Percentiles rank a stretch among this genome's conserved stretches.
phyloP scores from a whole-genome alignment of 2,329 filamentous ascomycete species.

The Phialocephala subalpina region DNA sequence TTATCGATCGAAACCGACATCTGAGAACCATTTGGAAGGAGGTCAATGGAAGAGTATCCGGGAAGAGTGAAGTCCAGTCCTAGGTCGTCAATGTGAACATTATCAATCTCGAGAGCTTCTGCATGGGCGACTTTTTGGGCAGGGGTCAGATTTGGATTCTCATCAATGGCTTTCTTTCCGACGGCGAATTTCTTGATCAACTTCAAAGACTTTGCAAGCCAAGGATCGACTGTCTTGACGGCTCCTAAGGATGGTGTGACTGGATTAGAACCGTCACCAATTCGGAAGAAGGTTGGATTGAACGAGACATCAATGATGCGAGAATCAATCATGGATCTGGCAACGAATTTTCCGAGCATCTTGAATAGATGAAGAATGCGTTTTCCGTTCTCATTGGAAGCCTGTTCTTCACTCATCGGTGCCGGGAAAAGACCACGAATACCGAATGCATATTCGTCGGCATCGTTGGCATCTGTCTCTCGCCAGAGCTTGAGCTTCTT shows the following conservation, averaged over 20 bases:
- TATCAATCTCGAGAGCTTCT: constrained; percentile 76
- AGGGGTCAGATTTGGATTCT: constrained; percentile 69
- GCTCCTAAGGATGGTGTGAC: constrained; percentile 88
- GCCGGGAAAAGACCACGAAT: constrained; percentile 89
- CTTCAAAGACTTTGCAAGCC: constrained; percentile 84
- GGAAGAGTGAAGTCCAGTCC: constrained; percentile 94
- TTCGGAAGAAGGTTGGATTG: constrained; percentile 97
- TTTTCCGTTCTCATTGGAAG: constrained; percentile 79
- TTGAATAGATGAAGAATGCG: constrained; percentile 89
- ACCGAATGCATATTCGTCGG: constrained; percentile 85
- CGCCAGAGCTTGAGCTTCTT: constrained; percentile 98
- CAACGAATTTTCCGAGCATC: constrained; percentile 95
- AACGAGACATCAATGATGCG: constrained; percentile 97
- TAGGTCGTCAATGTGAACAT: constrained; percentile 83
- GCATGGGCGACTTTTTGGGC: constrained; percentile 76
- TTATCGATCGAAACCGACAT: constrained; percentile 86
- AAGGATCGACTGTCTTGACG: constrained; percentile 87
- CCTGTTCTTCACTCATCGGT: constrained; percentile 83
- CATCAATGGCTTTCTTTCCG: constrained; percentile 83
- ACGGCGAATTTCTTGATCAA: constrained; percentile 86
- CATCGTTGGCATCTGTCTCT: constrained; percentile 79
- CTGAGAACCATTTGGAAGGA: constrained; percentile 78
- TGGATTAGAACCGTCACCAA: constrained; percentile 71
- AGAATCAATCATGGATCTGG: constrained; percentile 97
- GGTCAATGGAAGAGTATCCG: constrained; percentile 86